These are phyloP conservation scores for Rhizophagus clarus DNA, from an alignment of 192 early-diverging fungal genomes.

Conservation along the genomic window DNA sequence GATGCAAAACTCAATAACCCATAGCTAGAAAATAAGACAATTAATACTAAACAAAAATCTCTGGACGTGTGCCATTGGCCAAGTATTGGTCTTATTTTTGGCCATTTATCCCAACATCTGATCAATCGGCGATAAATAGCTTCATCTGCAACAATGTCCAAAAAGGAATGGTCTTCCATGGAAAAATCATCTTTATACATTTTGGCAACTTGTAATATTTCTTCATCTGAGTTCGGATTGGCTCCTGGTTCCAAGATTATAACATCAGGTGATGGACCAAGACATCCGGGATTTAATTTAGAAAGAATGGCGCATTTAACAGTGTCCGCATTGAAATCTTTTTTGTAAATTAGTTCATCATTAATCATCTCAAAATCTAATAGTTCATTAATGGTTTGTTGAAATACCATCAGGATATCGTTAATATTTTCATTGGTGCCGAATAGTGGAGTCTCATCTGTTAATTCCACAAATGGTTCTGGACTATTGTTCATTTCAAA, in stretches of 20 bases:
- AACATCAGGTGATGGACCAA: neutral
- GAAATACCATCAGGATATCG: too few species aligned
- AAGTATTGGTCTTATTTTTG: too few species aligned
- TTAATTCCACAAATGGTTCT: neutral
- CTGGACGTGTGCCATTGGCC: too few species aligned
- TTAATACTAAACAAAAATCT: too few species aligned
- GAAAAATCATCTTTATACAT: slow-evolving; percentile 7
- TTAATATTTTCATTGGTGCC: neutral
- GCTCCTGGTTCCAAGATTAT: neutral
- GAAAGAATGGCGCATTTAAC: neutral
- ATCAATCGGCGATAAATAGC: neutral
- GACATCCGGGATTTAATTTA: neutral
- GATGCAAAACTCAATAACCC: neutral
- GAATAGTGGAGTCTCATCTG: neutral
- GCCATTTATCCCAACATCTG: neutral
- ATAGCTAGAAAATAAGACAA: neutral
- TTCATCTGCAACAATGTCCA: neutral
- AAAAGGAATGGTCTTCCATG: neutral
- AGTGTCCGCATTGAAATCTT: neutral
- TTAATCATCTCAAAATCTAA: too few species aligned
- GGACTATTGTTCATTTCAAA: neutral
- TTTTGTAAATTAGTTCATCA: too few species aligned
- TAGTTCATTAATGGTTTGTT: too few species aligned
- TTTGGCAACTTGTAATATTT: neutral
- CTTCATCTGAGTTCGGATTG: neutral